Base-by-base conservation (phyloP, 192 early-diverging fungal genomes). In the Podochytrium sp. region DNA sequence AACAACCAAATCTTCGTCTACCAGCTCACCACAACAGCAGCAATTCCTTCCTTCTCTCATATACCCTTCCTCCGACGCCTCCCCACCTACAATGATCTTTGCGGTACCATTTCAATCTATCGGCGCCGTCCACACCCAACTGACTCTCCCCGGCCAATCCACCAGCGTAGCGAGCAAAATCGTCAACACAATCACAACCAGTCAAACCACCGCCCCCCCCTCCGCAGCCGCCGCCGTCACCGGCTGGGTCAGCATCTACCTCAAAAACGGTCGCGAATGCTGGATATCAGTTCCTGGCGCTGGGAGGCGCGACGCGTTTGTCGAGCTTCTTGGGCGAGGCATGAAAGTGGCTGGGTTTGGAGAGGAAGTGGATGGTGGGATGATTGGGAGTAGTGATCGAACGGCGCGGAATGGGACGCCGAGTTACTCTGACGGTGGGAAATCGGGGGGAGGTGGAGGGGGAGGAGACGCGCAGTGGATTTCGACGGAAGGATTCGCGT, bases 21-120 rank as follows among this genome's bases (percentile, higher is more conserved):
- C 35, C 67, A 63, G 49, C 38, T 30, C 20, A 42, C 73, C 3
- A 33, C 53, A 35, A 35, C 50, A 20, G 23, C 64, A 56, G 20
- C 49, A 50, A 20, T 34, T 50, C 0, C 60, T 72, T 2, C 65
- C 60, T 23, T 76, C 75, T 39, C 42, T 70, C 14, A 34, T 76
- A 7, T 50, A 39, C 23, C 49, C 67, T 23, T 38, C 38, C 14
- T 18, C 52, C 3, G 30, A 30, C 29, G 5, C 35, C 25, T n/a
- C n/a, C n/a, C n/a, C 59, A 32, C 58, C 75, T 14, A 3, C 68
- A 32, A 64, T 65, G n/a, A 42, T 73, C 32, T 79, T 73, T 29
- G 77, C 84, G 2, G 78, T 81, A 73, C 78, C 83, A 4, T 86
- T 86, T 60, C 78, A 83, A 41, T 65, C 70, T 42, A 71, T 71